Base-by-base conservation (phyloP, 768 basidiomycete genomes). In the Candolleomyces eurysporus region DNA sequence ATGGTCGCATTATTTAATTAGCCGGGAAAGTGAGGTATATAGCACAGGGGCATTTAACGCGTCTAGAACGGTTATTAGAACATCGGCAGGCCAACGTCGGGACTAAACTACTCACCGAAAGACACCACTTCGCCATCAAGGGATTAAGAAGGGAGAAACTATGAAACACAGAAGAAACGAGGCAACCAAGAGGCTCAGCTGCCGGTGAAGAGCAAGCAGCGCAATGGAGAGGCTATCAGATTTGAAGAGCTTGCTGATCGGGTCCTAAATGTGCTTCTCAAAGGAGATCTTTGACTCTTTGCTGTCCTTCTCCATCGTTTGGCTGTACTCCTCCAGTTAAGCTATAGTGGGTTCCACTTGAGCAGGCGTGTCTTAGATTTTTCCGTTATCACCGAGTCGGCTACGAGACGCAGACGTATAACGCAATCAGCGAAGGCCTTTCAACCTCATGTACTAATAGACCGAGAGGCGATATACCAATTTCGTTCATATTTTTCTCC, bases 291-390 rank as follows among this genome's bases (percentile, higher is more conserved):
- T 66, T 10, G 66, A 50, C 31, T 68, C 69, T 22, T 63, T 64
- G 48, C 67, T 68, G 36, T 74, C 74, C 51, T 74, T 73, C 51
- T 77, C 75, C 6, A 82, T 65, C 14, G 68, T 69, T 69, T 81
- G 84, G 62, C 75, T 73, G 61, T 81, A 80, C 70, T 84, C 86
- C 63, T 90, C 88, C 9, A 85, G 72, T 13, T 67, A 70, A 2
- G 77, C 71, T 53, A 88, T 81, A 8, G 77, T 77, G 48, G 78
- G 78, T 66, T 89, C 88, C 36, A 84, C 70, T 51, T 79, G 78
- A 32, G 67, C 76, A 5, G 86, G 85, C n/a, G 82, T 66, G 21
- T 74, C 78, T 62, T 79, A 75, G 36, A 84, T 65, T 26, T 65
- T 26, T 26, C 68, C 26, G 74, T 75, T 19, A 78, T 69, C 1